Evolutionary conservation across 2,329 filamentous ascomycete species (phyloP).

Genomic region (Penicillium aurantiogriseum): DNA sequence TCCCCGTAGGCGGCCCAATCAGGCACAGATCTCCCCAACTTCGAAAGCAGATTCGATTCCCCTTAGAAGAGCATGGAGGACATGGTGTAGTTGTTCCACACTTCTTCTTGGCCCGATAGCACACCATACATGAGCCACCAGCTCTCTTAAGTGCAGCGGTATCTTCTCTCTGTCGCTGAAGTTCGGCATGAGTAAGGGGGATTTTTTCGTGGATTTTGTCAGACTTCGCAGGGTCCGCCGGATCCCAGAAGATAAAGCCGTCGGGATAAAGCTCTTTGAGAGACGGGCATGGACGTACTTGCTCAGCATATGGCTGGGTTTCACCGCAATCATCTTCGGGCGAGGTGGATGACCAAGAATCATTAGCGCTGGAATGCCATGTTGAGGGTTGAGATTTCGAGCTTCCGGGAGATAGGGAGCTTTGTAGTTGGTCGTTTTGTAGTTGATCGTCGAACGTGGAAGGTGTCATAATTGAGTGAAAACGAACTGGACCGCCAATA

Average conservation of each 20-base stretch:
- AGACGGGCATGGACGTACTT: background rate
- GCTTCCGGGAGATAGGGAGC: background rate
- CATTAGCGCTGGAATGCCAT: background rate
- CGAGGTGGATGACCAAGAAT: too few species aligned
- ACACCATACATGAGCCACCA: constrained; percentile 33
- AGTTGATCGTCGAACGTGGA: background rate
- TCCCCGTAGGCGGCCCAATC: background rate
- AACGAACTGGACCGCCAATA: background rate
- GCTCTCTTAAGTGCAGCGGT: constrained; percentile 18
- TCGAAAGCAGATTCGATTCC: constrained; percentile 25
- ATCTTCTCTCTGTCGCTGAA: constrained; percentile 17
- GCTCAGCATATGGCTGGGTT: background rate
- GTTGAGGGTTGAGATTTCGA: background rate
- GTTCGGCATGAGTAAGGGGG: constrained; percentile 13
- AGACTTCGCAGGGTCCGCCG: constrained; percentile 3
- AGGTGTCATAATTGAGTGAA: background rate
- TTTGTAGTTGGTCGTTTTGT: background rate
- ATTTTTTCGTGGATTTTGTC: constrained; percentile 7
- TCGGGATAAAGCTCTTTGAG: too few species aligned
- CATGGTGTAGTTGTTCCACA: constrained; percentile 26
- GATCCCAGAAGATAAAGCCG: constrained; percentile 18
- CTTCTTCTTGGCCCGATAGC: constrained; percentile 29
- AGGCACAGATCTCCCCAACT: constrained; percentile 17
- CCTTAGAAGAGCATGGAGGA: constrained; percentile 13
- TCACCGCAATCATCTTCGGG: background rate